These are phyloP conservation scores for Hypomyces rosellus DNA, from an alignment of 2,329 filamentous ascomycete species.

Conservation along the genomic window DNA sequence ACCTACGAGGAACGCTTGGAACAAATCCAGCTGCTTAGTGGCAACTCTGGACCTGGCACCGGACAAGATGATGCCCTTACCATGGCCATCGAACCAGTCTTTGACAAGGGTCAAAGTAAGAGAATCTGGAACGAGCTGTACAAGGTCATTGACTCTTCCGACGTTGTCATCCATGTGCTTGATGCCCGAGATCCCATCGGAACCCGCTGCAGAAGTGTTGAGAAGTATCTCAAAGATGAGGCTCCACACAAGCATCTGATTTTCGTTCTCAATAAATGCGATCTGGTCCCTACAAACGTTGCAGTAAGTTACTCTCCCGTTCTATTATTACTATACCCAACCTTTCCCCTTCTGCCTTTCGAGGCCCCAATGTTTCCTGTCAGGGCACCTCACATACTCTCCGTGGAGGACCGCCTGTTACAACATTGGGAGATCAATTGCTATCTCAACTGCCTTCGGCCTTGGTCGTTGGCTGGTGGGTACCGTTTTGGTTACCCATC, in stretches of 20 bases:
- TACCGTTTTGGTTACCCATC: slow-evolving; percentile 84
- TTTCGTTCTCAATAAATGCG: slow-evolving; percentile 44
- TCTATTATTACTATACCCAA: slow-evolving; percentile 11
- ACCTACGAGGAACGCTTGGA: slow-evolving; percentile 75
- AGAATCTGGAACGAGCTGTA: slow-evolving; percentile 95
- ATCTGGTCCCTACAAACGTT: slow-evolving; percentile 85
- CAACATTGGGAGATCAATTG: slow-evolving; percentile 91
- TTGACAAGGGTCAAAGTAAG: slow-evolving; percentile 91
- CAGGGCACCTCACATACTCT: slow-evolving; percentile 72
- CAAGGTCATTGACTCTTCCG: slow-evolving; percentile 92
- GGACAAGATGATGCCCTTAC: slow-evolving; percentile 43
- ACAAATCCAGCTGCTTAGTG: slow-evolving; percentile 69
- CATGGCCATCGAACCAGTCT: slow-evolving; percentile 75
- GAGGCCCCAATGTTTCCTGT: slow-evolving; percentile 61
- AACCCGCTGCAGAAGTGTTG: slow-evolving; percentile 69
- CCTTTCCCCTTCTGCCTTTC: slow-evolving; percentile 23
- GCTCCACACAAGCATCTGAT: slow-evolving; percentile 89
- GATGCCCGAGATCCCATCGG: slow-evolving; percentile 87
- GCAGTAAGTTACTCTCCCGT: slow-evolving; percentile 65
- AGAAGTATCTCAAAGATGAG: slow-evolving; percentile 90
- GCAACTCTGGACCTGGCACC: slow-evolving; percentile 52
- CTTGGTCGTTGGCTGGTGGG: slow-evolving; percentile 55
- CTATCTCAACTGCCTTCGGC: slow-evolving; percentile 34
- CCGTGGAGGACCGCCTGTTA: slow-evolving; percentile 91
- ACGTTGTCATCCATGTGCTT: slow-evolving; percentile 91